Conservation (phyloP, 208 protist genomes). For the Crithidia brevicula region DNA sequence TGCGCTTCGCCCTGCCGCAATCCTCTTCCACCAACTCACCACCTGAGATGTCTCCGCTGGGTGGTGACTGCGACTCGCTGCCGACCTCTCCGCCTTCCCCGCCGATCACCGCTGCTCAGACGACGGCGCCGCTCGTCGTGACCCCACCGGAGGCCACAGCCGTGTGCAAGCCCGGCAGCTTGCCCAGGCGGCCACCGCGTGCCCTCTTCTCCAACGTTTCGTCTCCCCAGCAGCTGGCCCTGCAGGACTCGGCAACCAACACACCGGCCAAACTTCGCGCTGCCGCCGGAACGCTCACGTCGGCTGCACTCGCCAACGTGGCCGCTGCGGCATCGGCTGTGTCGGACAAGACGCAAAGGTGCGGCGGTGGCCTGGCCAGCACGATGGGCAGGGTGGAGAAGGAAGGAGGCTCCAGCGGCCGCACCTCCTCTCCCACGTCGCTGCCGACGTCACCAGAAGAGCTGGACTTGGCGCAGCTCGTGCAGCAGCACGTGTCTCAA, state of each 20-base stretch:
- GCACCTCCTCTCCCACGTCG: conserved; percentile 3
- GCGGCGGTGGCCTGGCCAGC: too few relatives aligned
- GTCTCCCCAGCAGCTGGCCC: conserved; percentile 6
- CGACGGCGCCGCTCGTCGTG: background rate
- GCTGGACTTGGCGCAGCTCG: conserved; percentile 10
- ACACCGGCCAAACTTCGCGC: background rate
- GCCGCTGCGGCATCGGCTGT: background rate
- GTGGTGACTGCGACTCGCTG: conserved; percentile 1
- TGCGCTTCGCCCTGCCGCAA: too few relatives aligned
- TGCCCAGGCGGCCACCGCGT: conserved; percentile 11
- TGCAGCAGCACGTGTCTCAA: conserved; percentile 20
- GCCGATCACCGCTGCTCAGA: background rate
- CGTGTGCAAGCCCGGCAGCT: conserved; percentile 1
- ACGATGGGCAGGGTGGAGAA: too few relatives aligned
- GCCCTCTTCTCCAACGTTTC: conserved; percentile 16
- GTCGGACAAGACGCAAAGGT: too few relatives aligned
- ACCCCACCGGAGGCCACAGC: background rate
- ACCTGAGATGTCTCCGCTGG: background rate
- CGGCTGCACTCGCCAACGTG: too few relatives aligned
- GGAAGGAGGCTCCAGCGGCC: too few relatives aligned
- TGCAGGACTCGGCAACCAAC: background rate
- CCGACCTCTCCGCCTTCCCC: conserved; percentile 3
- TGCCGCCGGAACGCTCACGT: too few relatives aligned
- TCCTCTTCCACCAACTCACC: background rate
- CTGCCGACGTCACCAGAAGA: conserved; percentile 9